phyloP scores from a whole-genome alignment of 352 stramenopile species.

The Phytophthora fragariae region DNA sequence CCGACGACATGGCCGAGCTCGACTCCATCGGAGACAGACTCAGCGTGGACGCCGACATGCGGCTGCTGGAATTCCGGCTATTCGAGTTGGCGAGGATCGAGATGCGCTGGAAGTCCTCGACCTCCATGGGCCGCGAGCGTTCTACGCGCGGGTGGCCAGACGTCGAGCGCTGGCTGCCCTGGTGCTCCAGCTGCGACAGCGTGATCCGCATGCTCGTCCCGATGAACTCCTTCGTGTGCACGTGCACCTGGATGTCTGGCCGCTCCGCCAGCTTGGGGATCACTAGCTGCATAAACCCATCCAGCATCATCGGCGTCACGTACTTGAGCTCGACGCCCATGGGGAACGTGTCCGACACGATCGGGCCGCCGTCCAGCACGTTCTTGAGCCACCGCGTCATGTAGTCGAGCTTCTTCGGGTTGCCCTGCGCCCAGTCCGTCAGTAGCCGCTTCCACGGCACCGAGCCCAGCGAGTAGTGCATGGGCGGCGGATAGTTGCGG shows the following conservation, averaged over 20 bases:
- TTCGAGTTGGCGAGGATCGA: conserved; percentile 64
- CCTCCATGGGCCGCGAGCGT: conserved; percentile 52
- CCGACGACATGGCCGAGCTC: conserved; percentile 48
- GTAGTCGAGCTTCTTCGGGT: conserved; percentile 92
- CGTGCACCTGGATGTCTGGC: conserved; percentile 85
- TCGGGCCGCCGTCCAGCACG: conserved; percentile 82
- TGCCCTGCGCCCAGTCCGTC: conserved; percentile 88
- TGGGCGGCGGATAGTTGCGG: conserved; percentile 79
- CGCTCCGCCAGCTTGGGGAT: conserved; percentile 89
- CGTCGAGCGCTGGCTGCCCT: conserved; percentile 12
- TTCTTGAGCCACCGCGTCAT: conserved; percentile 92
- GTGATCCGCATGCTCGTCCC: conserved; percentile 92
- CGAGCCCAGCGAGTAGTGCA: conserved; percentile 87
- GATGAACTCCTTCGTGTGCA: conserved; percentile 92
- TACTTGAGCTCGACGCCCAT: conserved; percentile 92
- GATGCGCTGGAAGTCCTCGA: conserved; percentile 77
- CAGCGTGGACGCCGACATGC: conserved; percentile 60
- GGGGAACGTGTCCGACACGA: conserved; percentile 88
- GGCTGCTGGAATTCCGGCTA: conserved; percentile 43
- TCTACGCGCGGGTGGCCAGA: conserved; percentile 35
- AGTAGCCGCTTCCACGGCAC: conserved; percentile 89
- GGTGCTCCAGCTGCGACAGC: conserved; percentile 65
- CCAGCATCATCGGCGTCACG: conserved; percentile 91
- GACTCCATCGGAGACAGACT: conserved; percentile 61
- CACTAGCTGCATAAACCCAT: conserved; percentile 91